Base-by-base conservation (phyloP, 2,329 filamentous ascomycete genomes). In the Scedosporium minutisporum region DNA sequence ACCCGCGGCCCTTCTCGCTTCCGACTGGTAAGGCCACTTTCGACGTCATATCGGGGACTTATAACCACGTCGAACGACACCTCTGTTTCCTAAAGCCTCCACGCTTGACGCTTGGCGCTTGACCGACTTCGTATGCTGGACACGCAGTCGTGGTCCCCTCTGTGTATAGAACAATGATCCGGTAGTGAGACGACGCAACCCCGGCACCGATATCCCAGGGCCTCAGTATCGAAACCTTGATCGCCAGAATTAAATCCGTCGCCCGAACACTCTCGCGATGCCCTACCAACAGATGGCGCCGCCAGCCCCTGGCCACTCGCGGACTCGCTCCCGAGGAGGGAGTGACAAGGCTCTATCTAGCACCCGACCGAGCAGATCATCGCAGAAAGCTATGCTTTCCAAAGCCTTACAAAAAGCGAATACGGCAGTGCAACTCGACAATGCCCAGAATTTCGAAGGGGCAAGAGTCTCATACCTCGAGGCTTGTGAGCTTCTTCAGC, bases 341-440 rank as follows among this genome's bases (percentile, higher is more conserved):
- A 48, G 42, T 18, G 58, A 60, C 14, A 44, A 48, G 23, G 44
- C 58, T 7, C 58, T 48, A 12, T 51, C 58, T 29, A 44, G 61
- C 29, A 53, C 62, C 58, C 80, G 80, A 65, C 76, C 76, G n/a
- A 57, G 25, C 41, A 64, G 64, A 57, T 84, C 85, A 14, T 91
- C 89, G 1, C 89, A 97, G 73, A 97, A 97, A 78, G 90, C 88
- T 10, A 97, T 97, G 93, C 82, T 99, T 42, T 96, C 93, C n/a
- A 90, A 90, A 68, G 95, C 95, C 0, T 78, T 99, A 62, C 89
- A 96, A 72, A 96, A 97, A 76, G 95, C 95, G 59, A 97, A 99
- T 71, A 93, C 91, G 12, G 95, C 95, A 23, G 95, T 99, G 27
- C 84, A 97, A 67, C 83, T 99, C 48, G 95, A 99, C 76, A 97